Evolutionary conservation across 371 early-diverging fungal species (phyloP), one percentile per base, ranked within the genome.

Genomic region (Mucor mucedo): DNA sequence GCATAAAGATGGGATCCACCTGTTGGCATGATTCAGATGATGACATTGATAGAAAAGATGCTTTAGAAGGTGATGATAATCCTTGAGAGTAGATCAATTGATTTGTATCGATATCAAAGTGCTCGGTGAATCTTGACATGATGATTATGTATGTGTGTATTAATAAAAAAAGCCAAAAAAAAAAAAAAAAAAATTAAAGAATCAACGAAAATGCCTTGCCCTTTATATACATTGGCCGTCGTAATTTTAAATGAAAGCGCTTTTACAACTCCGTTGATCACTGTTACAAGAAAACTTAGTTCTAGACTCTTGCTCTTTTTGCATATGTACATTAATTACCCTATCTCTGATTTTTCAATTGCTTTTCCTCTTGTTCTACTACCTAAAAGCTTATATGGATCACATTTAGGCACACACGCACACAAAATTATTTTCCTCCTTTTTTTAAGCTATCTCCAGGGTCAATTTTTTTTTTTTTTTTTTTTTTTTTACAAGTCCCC

Each of bases 81-180:
- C 47, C 21, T 47, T 59, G 55, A 7, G 55, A 21, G 39, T 68
- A 53, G 5, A 60, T 56, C 39, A 57, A 49, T 42, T 62, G 63
- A 52, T 54, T 52, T 50, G 40, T 11, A 35, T 49, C 55, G 44
- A 68, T 49, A 57, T 69, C 62, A 53, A 69, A 69, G 44, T 69
- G 70, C 53, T 69, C 70, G 38, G 65, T 69, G 35, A 69, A 69
- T 48, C 70, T 55, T 56, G 69, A 61, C 70, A 69, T 69, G 3
- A 21, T 21, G 21, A 21, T 21, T 21, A 1, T 21, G 21, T 21
- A 21, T 21, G 21, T 21, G 1, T 21, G 21, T 21, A 21, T 14
- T 48, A 44, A 35, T 11, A 13, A 47, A 21, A 16, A 45, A 39
- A 50, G 50, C 10, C 38, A 64, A 10, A 39, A 52, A 41, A 47